Evolutionary conservation across 176 grass and related monocot genomes (phyloP).

Genomic region (Aegilops longissima): DNA sequence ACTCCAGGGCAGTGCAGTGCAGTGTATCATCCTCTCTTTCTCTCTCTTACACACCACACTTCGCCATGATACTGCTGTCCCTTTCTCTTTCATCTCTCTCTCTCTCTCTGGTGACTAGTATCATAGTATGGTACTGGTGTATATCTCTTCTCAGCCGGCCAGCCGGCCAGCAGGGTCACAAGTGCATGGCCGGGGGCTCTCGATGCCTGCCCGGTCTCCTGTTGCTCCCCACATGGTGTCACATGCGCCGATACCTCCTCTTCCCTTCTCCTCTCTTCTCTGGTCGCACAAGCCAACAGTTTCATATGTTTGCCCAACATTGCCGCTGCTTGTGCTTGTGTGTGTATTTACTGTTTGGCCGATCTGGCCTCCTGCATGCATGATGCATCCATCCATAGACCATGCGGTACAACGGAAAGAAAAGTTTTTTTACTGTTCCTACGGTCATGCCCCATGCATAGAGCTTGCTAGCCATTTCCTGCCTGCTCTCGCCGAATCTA

Average conservation of each 20-base stretch:
- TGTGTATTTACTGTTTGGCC: constrained; percentile 28
- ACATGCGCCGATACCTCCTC: constrained; percentile 39
- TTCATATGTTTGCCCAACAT: constrained; percentile 25
- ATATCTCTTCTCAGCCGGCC: neutral
- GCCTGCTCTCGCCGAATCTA: constrained; percentile 34
- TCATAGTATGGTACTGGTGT: neutral
- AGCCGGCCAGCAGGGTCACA: constrained; percentile 27
- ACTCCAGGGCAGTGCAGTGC: constrained; percentile 18
- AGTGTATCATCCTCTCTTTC: neutral
- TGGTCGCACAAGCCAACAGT: constrained; percentile 26
- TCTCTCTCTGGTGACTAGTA: neutral
- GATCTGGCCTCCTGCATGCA: constrained; percentile 34
- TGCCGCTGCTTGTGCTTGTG: neutral
- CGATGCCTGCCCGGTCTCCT: constrained; percentile 34
- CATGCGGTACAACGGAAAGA: neutral
- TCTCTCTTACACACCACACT: neutral
- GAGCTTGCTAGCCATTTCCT: constrained; percentile 11
- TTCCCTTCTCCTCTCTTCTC: neutral
- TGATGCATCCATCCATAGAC: constrained; percentile 7
- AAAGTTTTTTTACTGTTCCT: constrained; percentile 5
- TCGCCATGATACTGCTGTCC: neutral
- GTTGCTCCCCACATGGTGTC: constrained; percentile 65
- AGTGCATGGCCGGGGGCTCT: constrained; percentile 37
- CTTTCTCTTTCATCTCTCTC: neutral
- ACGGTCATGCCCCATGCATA: constrained; percentile 1